Conservation (phyloP, 2,329 filamentous ascomycete species). For the Aspergillus alliaceus region DNA sequence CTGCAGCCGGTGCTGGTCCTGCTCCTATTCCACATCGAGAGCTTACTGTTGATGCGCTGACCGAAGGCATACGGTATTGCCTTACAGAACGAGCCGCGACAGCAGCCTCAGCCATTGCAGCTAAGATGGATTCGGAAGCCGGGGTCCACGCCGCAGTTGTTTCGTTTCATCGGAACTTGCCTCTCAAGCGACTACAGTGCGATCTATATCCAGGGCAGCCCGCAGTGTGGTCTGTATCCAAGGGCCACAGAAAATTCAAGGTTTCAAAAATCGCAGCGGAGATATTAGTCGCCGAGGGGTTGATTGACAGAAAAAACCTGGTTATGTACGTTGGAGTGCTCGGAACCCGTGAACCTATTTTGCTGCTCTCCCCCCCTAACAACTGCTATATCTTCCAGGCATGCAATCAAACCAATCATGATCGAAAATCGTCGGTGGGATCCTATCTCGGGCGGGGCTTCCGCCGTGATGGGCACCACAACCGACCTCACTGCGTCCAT, state of each 20-base stretch:
- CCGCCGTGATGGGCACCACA: no score
- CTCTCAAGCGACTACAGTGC: conserved; percentile 25
- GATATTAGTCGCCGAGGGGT: conserved; percentile 16
- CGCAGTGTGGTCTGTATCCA: conserved; percentile 28
- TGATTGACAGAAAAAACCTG: no score
- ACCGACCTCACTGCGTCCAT: no score
- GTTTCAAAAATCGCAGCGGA: conserved; percentile 26
- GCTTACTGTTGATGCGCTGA: conserved; percentile 46
- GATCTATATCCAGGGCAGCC: conserved; percentile 22
- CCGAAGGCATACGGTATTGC: conserved; percentile 47
- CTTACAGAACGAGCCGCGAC: conserved; percentile 38
- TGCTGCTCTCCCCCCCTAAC: no score
- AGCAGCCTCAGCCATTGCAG: conserved; percentile 37
- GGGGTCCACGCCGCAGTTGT: conserved; percentile 44
- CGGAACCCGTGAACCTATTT: no score
- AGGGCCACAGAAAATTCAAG: conserved; percentile 6
- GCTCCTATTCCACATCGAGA: conserved; percentile 48
- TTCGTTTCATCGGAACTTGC: conserved; percentile 45
- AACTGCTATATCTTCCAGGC: no score
- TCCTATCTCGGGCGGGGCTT: no score
- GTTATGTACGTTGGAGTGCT: no score
- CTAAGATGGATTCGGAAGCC: conserved; percentile 43
- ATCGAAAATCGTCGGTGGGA: no score
- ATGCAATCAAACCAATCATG: no score
- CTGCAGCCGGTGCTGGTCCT: conserved; percentile 51